Base-by-base conservation (phyloP, 768 basidiomycete genomes). In the Rickenella mellea region DNA sequence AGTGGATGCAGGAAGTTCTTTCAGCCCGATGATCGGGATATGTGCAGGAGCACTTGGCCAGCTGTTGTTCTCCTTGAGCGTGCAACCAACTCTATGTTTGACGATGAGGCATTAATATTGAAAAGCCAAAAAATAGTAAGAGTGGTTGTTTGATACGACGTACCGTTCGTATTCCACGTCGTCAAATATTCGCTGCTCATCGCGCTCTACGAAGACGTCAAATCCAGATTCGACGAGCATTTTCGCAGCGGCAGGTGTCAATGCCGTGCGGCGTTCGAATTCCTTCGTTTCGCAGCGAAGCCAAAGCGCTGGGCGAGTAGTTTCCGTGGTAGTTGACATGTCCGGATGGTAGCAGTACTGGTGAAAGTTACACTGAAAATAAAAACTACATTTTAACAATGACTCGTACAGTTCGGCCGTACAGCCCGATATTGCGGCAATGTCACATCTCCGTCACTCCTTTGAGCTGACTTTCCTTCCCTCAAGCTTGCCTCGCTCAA, bases 251-350 rank as follows among this genome's bases (percentile, higher is more conserved):
- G 85, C 82, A 2, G 96, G 96, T 9, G 92, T 94, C 49, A 98
- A 70, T 6, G 93, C 93, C 22, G 92, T 80, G 36, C 96, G 87
- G 42, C 79, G 79, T 63, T 99, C 96, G 49, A 93, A 92, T 48
- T 80, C 75, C 62, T 98, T 99, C 60, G 81, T 96, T 70, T 99
- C 96, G 68, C 92, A 96, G 51, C 96, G 82, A 32, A 99, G 76
- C 94, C 94, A 99, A 53, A 99, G 73, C 11, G 61, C 51, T 25
- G 63, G 65, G n/a, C n/a, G n/a, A n/a, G n/a, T n/a, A n/a, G n/a
- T n/a, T n/a, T n/a, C n/a, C n/a, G n/a, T n/a, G n/a, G n/a, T n/a
- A n/a, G n/a, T n/a, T n/a, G n/a, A n/a, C n/a, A n/a, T n/a, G n/a
- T n/a, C n/a, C n/a, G n/a, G n/a, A n/a, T n/a, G n/a, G n/a, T n/a